Percentiles rank a stretch among this genome's conserved stretches.
Conservation (phyloP, 2,329 filamentous ascomycete genomes). For the Alternaria alternata region DNA sequence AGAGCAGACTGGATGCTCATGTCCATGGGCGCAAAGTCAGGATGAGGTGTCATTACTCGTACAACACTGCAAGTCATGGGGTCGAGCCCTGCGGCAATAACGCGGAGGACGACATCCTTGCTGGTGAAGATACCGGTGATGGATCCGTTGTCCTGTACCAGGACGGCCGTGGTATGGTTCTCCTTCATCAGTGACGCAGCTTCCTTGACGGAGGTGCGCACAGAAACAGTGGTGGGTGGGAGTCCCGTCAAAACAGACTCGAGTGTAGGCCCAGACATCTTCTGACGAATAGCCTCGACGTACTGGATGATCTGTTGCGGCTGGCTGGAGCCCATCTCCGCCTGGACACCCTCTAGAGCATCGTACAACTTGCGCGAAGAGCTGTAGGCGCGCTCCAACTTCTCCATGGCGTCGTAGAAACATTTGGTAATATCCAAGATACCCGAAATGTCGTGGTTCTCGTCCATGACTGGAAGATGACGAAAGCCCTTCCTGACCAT, state of each 20-base stretch:
- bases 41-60: constrained; percentile 98
- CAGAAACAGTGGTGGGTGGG: constrained; percentile 92
- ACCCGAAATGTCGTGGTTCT: constrained; percentile 98
- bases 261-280: constrained; percentile 97
- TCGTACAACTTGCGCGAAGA: constrained; percentile 99
- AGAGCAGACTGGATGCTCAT: constrained; percentile 99
- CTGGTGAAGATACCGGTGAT: constrained; percentile 99
- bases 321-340: constrained; percentile 92
- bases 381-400: constrained; percentile 95
- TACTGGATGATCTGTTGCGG: constrained; percentile 99
- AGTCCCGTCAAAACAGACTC: constrained; percentile 92
- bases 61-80: constrained; percentile 96
- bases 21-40: constrained; percentile 97
- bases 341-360: constrained; percentile 96
- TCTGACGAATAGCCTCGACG: constrained; percentile 90
- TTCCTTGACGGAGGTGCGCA: constrained; percentile 94
- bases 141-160: constrained; percentile 95
- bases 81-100: constrained; percentile 95
- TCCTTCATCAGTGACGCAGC: constrained; percentile 97
- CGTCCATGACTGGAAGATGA: constrained; percentile 98
- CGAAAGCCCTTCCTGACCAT: constrained; percentile 99
- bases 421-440: constrained; percentile 99
- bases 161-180: constrained; percentile 94
- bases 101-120: constrained; percentile 97
- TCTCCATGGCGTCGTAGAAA: constrained; percentile 99